These are phyloP conservation scores for Marsdenia floribunda DNA, from an alignment of 257 asterid genomes.

Conservation along the genomic window DNA sequence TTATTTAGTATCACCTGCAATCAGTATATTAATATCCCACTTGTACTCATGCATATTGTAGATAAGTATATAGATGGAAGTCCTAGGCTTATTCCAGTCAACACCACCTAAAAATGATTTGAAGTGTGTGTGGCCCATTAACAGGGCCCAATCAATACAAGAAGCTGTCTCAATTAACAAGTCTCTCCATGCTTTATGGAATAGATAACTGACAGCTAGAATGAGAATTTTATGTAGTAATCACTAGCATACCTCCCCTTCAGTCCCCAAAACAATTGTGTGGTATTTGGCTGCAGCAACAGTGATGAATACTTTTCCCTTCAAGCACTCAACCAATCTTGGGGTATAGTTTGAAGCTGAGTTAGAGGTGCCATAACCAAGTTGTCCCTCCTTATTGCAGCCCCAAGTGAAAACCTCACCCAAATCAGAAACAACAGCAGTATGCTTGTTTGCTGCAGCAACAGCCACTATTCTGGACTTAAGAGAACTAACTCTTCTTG, in stretches of 20 bases:
- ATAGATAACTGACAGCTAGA: not conserved
- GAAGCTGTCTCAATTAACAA: not conserved
- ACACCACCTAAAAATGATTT: not conserved
- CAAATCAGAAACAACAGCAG: slow-evolving; percentile 80
- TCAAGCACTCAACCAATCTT: slow-evolving; percentile 84
- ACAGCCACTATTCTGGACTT: slow-evolving; percentile 74
- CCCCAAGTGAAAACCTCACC: slow-evolving; percentile 99
- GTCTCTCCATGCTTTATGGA: not conserved
- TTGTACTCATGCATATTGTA: not conserved
- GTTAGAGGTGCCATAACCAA: slow-evolving; percentile 96
- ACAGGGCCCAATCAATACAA: not conserved
- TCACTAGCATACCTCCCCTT: slow-evolving; percentile 71
- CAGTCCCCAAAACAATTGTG: slow-evolving; percentile 84
- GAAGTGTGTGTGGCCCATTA: not conserved
- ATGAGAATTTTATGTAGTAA: not conserved
- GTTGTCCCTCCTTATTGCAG: slow-evolving; percentile 99
- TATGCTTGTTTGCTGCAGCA: slow-evolving; percentile 98
- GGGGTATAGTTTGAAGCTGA: slow-evolving; percentile 95
- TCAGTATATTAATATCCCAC: not conserved
- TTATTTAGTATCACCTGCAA: not conserved
- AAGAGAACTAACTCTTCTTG: slow-evolving; percentile 85
- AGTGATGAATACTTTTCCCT: slow-evolving; percentile 67
- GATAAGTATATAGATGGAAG: not conserved
- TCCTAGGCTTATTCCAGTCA: not conserved
- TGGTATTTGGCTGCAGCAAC: slow-evolving; percentile 93